Evolutionary conservation across 2,329 filamentous ascomycete species (phyloP).

Genomic region (Arthrinium phaeospermum): DNA sequence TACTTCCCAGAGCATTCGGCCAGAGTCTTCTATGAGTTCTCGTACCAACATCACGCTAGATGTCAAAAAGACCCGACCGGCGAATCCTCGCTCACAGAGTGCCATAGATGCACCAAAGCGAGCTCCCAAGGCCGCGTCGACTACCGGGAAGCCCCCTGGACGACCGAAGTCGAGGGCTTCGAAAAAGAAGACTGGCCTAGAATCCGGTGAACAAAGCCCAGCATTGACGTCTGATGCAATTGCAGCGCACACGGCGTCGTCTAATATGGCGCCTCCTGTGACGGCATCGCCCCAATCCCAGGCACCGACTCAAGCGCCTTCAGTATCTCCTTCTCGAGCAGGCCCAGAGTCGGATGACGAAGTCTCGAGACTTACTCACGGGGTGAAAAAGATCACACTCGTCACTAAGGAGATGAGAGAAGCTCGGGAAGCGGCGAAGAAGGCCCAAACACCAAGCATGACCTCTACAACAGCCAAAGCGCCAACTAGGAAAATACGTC

Average conservation of each 20-base stretch:
- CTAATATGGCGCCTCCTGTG: neutral
- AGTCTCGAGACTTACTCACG: slow-evolving; percentile 60
- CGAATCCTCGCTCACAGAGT: slow-evolving; percentile 51
- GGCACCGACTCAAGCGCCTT: neutral
- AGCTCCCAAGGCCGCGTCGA: slow-evolving; percentile 29
- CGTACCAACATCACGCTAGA: slow-evolving; percentile 48
- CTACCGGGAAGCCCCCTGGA: slow-evolving; percentile 21
- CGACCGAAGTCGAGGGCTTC: slow-evolving; percentile 24
- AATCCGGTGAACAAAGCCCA: neutral
- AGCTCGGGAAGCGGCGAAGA: slow-evolving; percentile 45
- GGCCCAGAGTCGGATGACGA: slow-evolving; percentile 41
- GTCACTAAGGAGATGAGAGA: slow-evolving; percentile 65
- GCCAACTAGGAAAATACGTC: neutral
- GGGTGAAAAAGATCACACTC: slow-evolving; percentile 67
- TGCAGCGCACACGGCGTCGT: neutral
- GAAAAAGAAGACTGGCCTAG: slow-evolving; percentile 18
- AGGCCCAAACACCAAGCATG: slow-evolving; percentile 24
- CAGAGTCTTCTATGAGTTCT: slow-evolving; percentile 50
- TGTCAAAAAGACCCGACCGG: slow-evolving; percentile 66
- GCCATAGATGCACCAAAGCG: slow-evolving; percentile 42
- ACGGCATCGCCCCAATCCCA: neutral
- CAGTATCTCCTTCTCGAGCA: slow-evolving; percentile 3
- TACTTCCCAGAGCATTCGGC: slow-evolving; percentile 48
- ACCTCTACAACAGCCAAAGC: neutral
- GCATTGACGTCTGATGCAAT: neutral